phyloP scores from a whole-genome alignment of 306 rosid genomes.

The Sindora glabra region DNA sequence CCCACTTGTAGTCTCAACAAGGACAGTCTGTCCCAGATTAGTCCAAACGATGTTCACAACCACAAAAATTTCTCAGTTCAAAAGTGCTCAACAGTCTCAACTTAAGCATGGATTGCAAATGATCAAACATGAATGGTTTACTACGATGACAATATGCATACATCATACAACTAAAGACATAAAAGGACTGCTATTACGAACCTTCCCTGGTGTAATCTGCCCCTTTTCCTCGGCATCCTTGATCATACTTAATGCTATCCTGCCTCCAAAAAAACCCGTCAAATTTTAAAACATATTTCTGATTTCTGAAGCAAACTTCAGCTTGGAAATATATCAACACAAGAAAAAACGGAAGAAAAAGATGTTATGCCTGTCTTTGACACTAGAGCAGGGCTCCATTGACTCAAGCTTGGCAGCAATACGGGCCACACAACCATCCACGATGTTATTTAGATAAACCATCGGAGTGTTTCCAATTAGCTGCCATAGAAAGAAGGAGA shows the following conservation, averaged over 20 bases:
- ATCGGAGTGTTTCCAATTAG: slow-evolving; percentile 47
- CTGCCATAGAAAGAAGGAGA: slow-evolving; percentile 10
- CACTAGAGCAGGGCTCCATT: slow-evolving; percentile 50
- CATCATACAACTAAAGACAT: too few species aligned
- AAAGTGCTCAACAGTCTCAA: neutral
- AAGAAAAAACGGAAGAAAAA: neutral
- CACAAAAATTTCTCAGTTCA: slow-evolving; percentile 5
- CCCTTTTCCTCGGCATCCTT: slow-evolving; percentile 50
- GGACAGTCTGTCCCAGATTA: slow-evolving; percentile 25
- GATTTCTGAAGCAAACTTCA: too few species aligned
- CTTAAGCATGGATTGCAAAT: too few species aligned
- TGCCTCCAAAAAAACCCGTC: neutral
- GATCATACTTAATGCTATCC: slow-evolving; percentile 42
- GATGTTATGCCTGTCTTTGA: slow-evolving; percentile 33
- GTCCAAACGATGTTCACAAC: neutral
- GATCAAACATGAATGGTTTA: too few species aligned
- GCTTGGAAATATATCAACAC: too few species aligned
- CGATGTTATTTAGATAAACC: slow-evolving; percentile 44
- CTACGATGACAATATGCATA: too few species aligned
- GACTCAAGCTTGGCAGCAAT: slow-evolving; percentile 53
- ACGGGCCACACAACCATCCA: slow-evolving; percentile 41
- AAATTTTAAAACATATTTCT: too few species aligned
- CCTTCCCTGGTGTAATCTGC: slow-evolving; percentile 53
- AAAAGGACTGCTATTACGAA: neutral
- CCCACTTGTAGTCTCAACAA: slow-evolving; percentile 42